Evolutionary conservation across 2,329 filamentous ascomycete genomes (phyloP).

Genomic region (Verticillium zaregamsianum): DNA sequence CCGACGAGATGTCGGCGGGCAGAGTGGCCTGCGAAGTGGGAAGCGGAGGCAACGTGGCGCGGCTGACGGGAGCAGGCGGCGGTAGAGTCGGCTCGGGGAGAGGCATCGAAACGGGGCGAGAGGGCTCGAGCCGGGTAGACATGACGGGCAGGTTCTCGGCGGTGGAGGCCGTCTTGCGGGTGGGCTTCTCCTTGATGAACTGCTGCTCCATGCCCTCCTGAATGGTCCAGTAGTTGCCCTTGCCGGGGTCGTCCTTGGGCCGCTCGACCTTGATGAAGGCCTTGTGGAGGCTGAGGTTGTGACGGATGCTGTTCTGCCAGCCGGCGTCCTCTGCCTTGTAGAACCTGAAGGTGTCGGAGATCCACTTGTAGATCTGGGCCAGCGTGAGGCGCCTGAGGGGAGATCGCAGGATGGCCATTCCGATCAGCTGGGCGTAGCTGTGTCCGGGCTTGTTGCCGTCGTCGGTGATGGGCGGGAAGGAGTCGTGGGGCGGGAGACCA

Average conservation of each 20-base stretch:
- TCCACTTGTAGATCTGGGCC: constrained; percentile 98
- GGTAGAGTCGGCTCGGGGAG: constrained; percentile 45
- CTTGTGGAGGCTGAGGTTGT: constrained; percentile 96
- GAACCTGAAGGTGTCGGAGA: constrained; percentile 88
- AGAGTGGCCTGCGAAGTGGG: constrained; percentile 31
- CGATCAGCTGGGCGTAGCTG: constrained; percentile 93
- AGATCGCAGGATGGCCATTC: constrained; percentile 91
- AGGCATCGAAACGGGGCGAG: constrained; percentile 33
- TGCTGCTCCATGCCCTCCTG: constrained; percentile 82
- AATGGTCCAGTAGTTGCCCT: constrained; percentile 97
- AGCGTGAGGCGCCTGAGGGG: constrained; percentile 80
- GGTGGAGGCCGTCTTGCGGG: constrained; percentile 51
- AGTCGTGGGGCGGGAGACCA: constrained; percentile 63
- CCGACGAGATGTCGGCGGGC: constrained; percentile 64
- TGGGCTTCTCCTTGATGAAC: constrained; percentile 83
- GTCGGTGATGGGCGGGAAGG: constrained; percentile 79
- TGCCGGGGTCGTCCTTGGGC: constrained; percentile 94
- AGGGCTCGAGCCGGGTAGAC: constrained; percentile 51
- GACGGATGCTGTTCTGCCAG: constrained; percentile 98
- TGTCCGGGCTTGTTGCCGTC: constrained; percentile 85
- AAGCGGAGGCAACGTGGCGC: constrained; percentile 32
- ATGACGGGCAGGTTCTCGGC: constrained; percentile 57
- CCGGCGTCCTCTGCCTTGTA: constrained; percentile 82
- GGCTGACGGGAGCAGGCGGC: not conserved
- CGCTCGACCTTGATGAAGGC: constrained; percentile 93